Evolutionary conservation across 306 rosid genomes (phyloP).

Genomic region (Vigna radiata): DNA sequence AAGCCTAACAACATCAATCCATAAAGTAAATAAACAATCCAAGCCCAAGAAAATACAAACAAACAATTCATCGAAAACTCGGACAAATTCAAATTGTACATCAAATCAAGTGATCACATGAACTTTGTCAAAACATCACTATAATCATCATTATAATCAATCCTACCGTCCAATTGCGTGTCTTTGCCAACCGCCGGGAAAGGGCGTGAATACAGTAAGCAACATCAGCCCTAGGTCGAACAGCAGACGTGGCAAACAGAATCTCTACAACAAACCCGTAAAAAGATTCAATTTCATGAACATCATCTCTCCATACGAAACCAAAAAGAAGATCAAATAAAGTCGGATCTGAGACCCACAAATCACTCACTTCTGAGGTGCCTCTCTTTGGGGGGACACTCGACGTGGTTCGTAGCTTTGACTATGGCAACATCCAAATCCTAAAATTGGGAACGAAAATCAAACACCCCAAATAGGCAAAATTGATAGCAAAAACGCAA

Average conservation of each 20-base stretch:
- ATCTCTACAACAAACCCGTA: conserved; percentile 43
- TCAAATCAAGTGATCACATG: background rate
- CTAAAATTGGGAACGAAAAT: conserved; percentile 61
- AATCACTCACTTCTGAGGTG: conserved; percentile 81
- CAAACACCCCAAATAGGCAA: conserved; percentile 31
- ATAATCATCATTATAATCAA: background rate
- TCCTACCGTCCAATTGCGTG: conserved; percentile 98
- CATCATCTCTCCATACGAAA: conserved; percentile 12
- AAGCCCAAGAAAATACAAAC: conserved; percentile 34
- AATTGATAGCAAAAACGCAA: background rate
- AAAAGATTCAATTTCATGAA: background rate
- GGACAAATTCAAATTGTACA: conserved; percentile 8
- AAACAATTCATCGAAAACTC: background rate
- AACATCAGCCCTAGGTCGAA: conserved; percentile 96
- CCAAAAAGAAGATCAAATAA: conserved; percentile 38
- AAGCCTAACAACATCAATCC: conserved; percentile 14
- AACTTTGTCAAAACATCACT: background rate
- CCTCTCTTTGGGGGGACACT: conserved; percentile 96
- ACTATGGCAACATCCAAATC: conserved; percentile 99
- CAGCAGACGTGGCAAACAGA: conserved; percentile 78
- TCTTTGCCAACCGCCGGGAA: conserved; percentile 81
- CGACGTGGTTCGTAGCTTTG: conserved; percentile 98
- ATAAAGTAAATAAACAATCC: conserved; percentile 6
- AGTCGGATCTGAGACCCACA: conserved; percentile 49
- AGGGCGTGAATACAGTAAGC: conserved; percentile 98